Percentiles rank a stretch among this genome's conserved stretches.
phyloP scores from a whole-genome alignment of 192 early-diverging fungal genomes.

The Backusella australiensis region DNA sequence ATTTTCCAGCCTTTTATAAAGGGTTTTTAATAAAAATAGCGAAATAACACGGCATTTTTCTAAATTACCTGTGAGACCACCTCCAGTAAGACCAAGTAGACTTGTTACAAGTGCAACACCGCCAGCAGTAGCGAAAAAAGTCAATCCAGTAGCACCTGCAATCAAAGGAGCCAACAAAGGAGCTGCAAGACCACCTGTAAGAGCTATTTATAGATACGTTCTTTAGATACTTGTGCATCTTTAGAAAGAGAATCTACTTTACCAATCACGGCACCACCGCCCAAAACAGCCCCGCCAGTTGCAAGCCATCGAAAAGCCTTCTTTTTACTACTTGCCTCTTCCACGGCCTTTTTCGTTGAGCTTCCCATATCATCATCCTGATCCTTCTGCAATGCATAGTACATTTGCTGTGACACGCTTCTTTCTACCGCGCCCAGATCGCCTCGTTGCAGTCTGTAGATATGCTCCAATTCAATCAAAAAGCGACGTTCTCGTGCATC shows the following conservation, averaged over 20 bases:
- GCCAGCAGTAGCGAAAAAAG: constrained; percentile 51
- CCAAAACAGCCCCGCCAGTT: constrained; percentile 50
- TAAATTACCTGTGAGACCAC: constrained; percentile 47
- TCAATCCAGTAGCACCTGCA: constrained; percentile 45
- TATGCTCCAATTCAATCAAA: constrained; percentile 38
- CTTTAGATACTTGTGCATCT: background rate
- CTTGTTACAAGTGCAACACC: constrained; percentile 53
- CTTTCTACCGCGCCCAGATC: constrained; percentile 42
- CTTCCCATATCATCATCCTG: constrained; percentile 25
- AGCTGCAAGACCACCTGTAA: constrained; percentile 47
- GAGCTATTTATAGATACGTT: constrained; percentile 6
- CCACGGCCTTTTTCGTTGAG: constrained; percentile 40
- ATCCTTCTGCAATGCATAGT: constrained; percentile 37
- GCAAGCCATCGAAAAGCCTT: constrained; percentile 49
- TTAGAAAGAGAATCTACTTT: background rate
- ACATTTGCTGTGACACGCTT: constrained; percentile 50
- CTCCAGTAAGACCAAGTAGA: constrained; percentile 55
- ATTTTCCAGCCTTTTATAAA: constrained; percentile 30
- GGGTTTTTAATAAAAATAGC: background rate
- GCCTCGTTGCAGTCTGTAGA: constrained; percentile 25
- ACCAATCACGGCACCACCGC: constrained; percentile 57
- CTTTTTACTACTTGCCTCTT: constrained; percentile 45
- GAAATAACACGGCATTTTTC: too few relatives aligned
- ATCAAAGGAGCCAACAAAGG: constrained; percentile 52
- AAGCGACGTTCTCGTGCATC: constrained; percentile 50